A percentile compares a stretch with the other conserved stretches of the same genome.
Evolutionary conservation across 495 filamentous ascomycete genomes (phyloP).

Genomic region (Tuber magnatum): DNA sequence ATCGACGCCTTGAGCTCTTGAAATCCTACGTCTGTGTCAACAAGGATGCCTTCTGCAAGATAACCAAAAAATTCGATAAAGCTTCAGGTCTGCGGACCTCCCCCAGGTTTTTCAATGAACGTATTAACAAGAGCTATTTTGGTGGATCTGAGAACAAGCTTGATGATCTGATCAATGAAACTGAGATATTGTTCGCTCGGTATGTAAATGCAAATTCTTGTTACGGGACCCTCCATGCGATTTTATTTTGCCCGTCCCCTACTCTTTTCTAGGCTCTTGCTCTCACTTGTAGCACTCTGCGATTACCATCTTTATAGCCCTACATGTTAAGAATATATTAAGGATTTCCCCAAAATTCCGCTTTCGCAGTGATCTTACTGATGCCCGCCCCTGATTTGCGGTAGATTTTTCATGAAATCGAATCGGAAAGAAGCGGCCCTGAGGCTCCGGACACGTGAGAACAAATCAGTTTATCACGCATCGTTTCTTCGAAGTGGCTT

Average conservation of each 20-base stretch:
- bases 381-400: background rate
- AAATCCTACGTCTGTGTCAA: conserved; percentile 87
- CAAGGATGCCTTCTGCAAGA: conserved; percentile 86
- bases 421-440: conserved; percentile 84
- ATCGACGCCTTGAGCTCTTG: conserved; percentile 80
- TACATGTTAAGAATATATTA: background rate
- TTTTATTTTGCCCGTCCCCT: background rate
- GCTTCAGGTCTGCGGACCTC: conserved; percentile 67
- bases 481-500: conserved; percentile 74
- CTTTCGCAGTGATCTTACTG: background rate
- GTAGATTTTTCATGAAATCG: conserved; percentile 37
- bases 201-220: conserved; percentile 60
- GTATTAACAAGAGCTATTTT: conserved; percentile 83
- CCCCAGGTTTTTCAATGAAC: conserved; percentile 80
- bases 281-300: background rate
- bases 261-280: background rate
- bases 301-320: background rate
- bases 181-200: conserved; percentile 85
- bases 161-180: conserved; percentile 65
- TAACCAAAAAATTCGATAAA: conserved; percentile 99
- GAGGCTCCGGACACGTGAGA: conserved; percentile 66
- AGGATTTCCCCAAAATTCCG: background rate
- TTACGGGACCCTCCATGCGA: background rate
- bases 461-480: conserved; percentile 61
- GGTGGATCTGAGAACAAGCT: conserved; percentile 69